Conservation (phyloP, 805 yeast genomes). For the Yamadazyma insecticola region DNA sequence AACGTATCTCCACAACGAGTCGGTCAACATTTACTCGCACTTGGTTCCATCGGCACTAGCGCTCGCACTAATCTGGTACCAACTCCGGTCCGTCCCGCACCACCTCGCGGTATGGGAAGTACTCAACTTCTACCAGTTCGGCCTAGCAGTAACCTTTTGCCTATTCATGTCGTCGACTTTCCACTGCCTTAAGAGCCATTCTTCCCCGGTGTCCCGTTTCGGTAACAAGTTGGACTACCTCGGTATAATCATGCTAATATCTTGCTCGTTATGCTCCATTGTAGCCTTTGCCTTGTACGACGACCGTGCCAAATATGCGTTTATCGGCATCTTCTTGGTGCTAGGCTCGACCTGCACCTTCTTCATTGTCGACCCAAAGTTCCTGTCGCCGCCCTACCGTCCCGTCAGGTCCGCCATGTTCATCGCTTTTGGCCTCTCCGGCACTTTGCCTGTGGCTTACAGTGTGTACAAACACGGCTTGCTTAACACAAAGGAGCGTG, state of each 20-base stretch:
- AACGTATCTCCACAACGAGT: conserved; percentile 60
- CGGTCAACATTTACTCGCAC: conserved; percentile 69
- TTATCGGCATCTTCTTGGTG: conserved; percentile 41
- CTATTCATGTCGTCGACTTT: conserved; percentile 60
- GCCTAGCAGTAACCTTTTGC: conserved; percentile 55
- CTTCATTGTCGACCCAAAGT: conserved; percentile 60
- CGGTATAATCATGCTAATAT: conserved; percentile 66
- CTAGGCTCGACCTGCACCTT: conserved; percentile 61
- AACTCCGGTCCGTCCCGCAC: conserved; percentile 19
- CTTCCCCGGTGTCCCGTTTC: conserved; percentile 44
- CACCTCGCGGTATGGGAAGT: conserved; percentile 35
- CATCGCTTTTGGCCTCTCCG: conserved; percentile 74
- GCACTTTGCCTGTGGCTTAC: conserved; percentile 60
- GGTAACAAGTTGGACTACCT: conserved; percentile 74
- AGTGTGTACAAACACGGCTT: conserved; percentile 51
- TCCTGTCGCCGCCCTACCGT: conserved; percentile 69
- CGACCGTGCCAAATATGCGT: conserved; percentile 30
- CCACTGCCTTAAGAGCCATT: conserved; percentile 67
- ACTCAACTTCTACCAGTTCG: conserved; percentile 49
- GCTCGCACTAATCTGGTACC: conserved; percentile 15
- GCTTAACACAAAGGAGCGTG: conserved; percentile 42
- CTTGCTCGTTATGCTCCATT: conserved; percentile 53
- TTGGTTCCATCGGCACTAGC: conserved; percentile 45
- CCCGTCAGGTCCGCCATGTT: conserved; percentile 75
- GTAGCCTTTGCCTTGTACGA: conserved; percentile 44